Percentiles rank a stretch among this genome's conserved stretches.
These are phyloP conservation scores for Cruciata laevipes DNA, from an alignment of 257 asterid genomes.

Conservation along the genomic window DNA sequence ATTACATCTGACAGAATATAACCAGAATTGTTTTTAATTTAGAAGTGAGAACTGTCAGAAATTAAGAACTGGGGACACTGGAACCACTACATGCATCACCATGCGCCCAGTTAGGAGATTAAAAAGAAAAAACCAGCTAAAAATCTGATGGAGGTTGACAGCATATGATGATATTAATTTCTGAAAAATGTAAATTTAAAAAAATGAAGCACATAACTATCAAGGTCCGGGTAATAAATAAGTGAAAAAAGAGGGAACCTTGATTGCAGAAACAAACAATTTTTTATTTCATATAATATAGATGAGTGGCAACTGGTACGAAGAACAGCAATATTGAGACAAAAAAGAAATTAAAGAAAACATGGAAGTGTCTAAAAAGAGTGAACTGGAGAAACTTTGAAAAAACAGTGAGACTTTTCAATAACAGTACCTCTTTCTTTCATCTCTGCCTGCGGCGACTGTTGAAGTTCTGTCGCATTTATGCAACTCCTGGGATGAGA, in stretches of 20 bases:
- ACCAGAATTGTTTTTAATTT: background rate
- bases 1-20: conserved; percentile 34
- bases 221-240: background rate
- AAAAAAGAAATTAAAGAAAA: background rate
- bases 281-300: background rate
- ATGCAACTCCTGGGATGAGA: conserved; percentile 40
- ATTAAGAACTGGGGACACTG: background rate
- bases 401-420: conserved; percentile 14
- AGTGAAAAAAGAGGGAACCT: background rate
- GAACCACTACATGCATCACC: background rate
- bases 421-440: conserved; percentile 47
- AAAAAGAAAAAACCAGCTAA: background rate
- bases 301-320: background rate
- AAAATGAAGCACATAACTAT: background rate
- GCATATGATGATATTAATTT: background rate
- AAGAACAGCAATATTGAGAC: no score
- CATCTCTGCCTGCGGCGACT: conserved; percentile 46
- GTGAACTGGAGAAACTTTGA: background rate
- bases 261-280: background rate
- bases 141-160: background rate
- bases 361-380: background rate
- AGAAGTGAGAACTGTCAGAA: background rate
- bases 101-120: background rate
- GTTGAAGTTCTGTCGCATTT: conserved; percentile 26
- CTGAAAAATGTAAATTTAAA: background rate